Evolutionary conservation across 495 filamentous ascomycete genomes (phyloP).

Genomic region (Saxophila tyrrhenica): DNA sequence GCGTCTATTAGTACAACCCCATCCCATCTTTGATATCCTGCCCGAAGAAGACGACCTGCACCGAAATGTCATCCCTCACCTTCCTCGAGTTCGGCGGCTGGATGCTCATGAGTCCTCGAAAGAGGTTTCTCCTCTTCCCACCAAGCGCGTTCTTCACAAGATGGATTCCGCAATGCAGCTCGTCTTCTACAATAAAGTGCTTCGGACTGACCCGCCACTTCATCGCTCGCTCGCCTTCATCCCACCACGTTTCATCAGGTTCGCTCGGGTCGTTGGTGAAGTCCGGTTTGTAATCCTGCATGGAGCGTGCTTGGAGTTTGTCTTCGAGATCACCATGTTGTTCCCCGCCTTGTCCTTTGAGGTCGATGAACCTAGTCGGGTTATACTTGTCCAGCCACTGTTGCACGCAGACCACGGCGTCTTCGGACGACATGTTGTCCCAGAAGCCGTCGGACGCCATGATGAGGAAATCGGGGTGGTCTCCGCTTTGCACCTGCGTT

Average conservation of each 20-base stretch:
- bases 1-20: not conserved
- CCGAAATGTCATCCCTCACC: slow-evolving; percentile 48
- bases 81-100: slow-evolving; percentile 37
- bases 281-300: not conserved
- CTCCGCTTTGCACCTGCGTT: slow-evolving; percentile 36
- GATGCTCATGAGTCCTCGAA: slow-evolving; percentile 41
- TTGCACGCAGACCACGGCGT: slow-evolving; percentile 48
- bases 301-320: not conserved
- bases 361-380: slow-evolving; percentile 10
- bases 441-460: slow-evolving; percentile 56
- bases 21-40: not conserved
- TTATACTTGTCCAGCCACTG: slow-evolving; percentile 39
- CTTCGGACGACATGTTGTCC: slow-evolving; percentile 46
- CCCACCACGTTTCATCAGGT: slow-evolving; percentile 9
- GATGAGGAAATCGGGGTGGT: slow-evolving; percentile 45
- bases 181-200: slow-evolving; percentile 42
- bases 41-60: slow-evolving; percentile 53
- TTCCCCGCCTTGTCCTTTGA: no score
- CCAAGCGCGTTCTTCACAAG: slow-evolving; percentile 52
- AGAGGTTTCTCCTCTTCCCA: slow-evolving; percentile 32
- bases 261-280: not conserved
- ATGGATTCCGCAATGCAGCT: slow-evolving; percentile 53
- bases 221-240: slow-evolving; percentile 18
- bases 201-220: slow-evolving; percentile 26
- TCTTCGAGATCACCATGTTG: not conserved